A percentile compares a stretch with the other conserved stretches of the same genome.
Conservation (phyloP, 2,329 filamentous ascomycete genomes). For the Penicillium sp. region DNA sequence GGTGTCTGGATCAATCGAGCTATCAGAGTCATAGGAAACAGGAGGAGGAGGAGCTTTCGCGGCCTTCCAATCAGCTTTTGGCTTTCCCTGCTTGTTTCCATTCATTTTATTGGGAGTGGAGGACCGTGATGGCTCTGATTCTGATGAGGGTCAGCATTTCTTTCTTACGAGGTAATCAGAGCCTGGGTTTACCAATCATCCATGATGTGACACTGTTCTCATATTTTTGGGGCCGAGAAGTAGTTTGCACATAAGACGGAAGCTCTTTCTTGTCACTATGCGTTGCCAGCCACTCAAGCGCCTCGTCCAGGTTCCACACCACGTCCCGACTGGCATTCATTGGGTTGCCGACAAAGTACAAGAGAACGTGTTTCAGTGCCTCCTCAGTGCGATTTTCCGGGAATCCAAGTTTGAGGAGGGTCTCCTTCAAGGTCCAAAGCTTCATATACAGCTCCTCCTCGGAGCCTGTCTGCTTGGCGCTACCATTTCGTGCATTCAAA, state of each 20-base stretch:
- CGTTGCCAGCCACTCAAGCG: conserved; percentile 83
- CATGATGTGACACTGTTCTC: conserved; percentile 33
- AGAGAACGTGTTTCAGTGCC: conserved; percentile 62
- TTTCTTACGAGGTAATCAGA: conserved; percentile 10
- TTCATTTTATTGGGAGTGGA: conserved; percentile 23
- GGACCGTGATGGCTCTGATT: conserved; percentile 28
- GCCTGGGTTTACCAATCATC: conserved; percentile 33
- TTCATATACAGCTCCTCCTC: conserved; percentile 76
- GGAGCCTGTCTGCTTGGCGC: conserved; percentile 43
- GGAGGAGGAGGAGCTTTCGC: conserved; percentile 20
- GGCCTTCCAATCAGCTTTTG: conserved; percentile 25
- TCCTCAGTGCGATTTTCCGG: conserved; percentile 58
- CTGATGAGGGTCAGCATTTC: conserved; percentile 29
- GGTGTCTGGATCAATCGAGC: conserved; percentile 70
- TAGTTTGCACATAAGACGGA: conserved; percentile 61
- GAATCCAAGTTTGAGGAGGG: conserved; percentile 66
- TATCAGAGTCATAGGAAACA: conserved; percentile 48
- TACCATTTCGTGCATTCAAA: conserved; percentile 23
- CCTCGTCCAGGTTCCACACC: conserved; percentile 82
- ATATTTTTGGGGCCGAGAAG: conserved; percentile 27
- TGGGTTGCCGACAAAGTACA: conserved; percentile 61
- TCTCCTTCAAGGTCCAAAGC: conserved; percentile 78
- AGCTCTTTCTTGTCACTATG: conserved; percentile 66
- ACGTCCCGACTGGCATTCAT: conserved; percentile 55
- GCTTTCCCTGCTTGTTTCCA: conserved; percentile 23